Evolutionary conservation across 345 rosid genomes (phyloP), one percentile per base, ranked within the genome.

Genomic region (Populus deltoides): DNA sequence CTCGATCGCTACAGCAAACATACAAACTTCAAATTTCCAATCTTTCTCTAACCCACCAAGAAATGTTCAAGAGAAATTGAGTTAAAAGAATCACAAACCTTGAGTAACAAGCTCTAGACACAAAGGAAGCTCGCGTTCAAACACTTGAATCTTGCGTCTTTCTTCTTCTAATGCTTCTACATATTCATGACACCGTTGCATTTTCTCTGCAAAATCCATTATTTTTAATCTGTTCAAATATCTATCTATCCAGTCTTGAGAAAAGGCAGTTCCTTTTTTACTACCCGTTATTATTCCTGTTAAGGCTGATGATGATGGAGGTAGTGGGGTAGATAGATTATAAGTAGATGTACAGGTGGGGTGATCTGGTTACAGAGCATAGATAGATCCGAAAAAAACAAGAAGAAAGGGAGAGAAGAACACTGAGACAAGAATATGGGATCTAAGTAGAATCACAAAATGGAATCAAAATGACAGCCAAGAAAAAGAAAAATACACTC

Each of bases 51-150:
- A 69, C 68, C 7, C 35, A 18, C n/a, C 71, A 68, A n/a, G 57
- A 67, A 38, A 43, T 6, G 17, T n/a, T 31, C 16, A 18, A 73
- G 63, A 18, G 17, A 25, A 78, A 38, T 18, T 1, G 53, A 71
- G 17, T 57, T 3, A 7, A 27, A 16, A 51, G 6, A 27, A 29
- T 3, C 10, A 41, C 51, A 39, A 81, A 93, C 99, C 98, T 89
- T 89, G 94, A 24, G 91, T 89, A 33, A 96, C 99, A 73, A 96
- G 98, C 78, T 96, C 92, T 63, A 93, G 81, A 81, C 97, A 96
- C 77, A 96, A 86, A 74, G 99, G 99, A 82, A 96, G 98, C 81
- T 96, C 98, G 31, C 98, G 93, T 70, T 90, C 90, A 77, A 96
- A 96, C 55, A 96, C 98, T 71, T 87, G 92, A 82, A 96, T 92